These are phyloP conservation scores for Scheffersomyces quercinus DNA, from an alignment of 1,139 yeast species.

Conservation along the genomic window DNA sequence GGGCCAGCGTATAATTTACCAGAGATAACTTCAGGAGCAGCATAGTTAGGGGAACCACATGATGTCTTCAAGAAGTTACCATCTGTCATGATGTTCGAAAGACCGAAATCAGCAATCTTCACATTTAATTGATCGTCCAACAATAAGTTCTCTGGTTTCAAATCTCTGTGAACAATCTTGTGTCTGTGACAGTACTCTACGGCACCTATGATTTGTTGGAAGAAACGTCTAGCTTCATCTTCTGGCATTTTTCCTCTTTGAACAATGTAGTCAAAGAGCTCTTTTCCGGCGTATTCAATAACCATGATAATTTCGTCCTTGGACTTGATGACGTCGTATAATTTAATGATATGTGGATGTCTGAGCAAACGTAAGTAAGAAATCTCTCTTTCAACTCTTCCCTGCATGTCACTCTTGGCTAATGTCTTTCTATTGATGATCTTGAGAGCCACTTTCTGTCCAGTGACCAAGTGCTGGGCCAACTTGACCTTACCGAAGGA, in stretches of 20 bases:
- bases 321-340: conserved; percentile 93
- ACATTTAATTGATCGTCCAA: conserved; percentile 90
- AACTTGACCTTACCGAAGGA: conserved; percentile 96
- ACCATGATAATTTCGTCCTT: conserved; percentile 98
- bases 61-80: conserved; percentile 94
- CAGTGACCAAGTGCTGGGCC: conserved; percentile 91
- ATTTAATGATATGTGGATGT: conserved; percentile 95
- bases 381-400: conserved; percentile 92
- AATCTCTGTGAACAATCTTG: conserved; percentile 94
- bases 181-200: conserved; percentile 98
- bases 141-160: conserved; percentile 90
- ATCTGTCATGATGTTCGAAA: conserved; percentile 96
- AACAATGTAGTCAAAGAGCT: conserved; percentile 92
- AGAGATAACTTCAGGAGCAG: conserved; percentile 97
- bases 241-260: conserved; percentile 96
- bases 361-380: conserved; percentile 84
- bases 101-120: conserved; percentile 95
- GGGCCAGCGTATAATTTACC: conserved; percentile 98
- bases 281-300: conserved; percentile 95
- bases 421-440: conserved; percentile 91
- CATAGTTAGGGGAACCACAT: conserved; percentile 97
- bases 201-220: conserved; percentile 96
- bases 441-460: conserved; percentile 91
- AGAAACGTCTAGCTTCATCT: conserved; percentile 89
- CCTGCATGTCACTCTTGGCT: conserved; percentile 97